These are phyloP conservation scores for Kwoniella sp. DNA, from an alignment of 768 basidiomycete genomes.

Conservation along the genomic window DNA sequence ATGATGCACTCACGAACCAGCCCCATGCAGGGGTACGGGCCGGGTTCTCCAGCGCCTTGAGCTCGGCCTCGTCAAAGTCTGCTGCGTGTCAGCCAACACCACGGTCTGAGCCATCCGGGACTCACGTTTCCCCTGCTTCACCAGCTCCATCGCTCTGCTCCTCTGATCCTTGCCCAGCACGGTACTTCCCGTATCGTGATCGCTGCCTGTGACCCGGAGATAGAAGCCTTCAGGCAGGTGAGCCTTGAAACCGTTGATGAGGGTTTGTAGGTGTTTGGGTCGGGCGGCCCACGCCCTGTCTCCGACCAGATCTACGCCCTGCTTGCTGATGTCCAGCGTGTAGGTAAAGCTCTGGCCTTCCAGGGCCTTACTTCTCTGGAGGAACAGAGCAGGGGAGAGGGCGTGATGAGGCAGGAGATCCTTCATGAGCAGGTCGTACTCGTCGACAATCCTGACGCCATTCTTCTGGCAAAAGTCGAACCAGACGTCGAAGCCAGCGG, in stretches of 20 bases:
- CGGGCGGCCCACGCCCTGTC: constrained; percentile 25
- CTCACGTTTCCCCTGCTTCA: constrained; percentile 42
- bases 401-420: constrained; percentile 46
- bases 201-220: constrained; percentile 43
- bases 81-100: too few relatives aligned
- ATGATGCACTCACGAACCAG: constrained; percentile 43
- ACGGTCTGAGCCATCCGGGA: too few relatives aligned
- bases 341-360: constrained; percentile 35
- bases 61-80: constrained; percentile 44
- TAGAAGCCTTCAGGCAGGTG: constrained; percentile 39
- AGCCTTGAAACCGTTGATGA: constrained; percentile 40
- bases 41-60: constrained; percentile 39
- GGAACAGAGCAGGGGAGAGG: constrained; percentile 31
- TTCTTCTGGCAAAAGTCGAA: constrained; percentile 51
- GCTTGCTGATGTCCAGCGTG: constrained; percentile 31
- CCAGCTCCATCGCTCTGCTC: constrained; percentile 42
- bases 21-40: constrained; percentile 42
- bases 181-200: constrained; percentile 47
- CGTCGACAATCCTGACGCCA: constrained; percentile 42
- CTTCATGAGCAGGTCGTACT: constrained; percentile 45
- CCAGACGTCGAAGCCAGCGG: constrained; percentile 87
- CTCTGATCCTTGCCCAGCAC: constrained; percentile 48
- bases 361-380: constrained; percentile 25
- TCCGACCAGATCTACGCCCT: constrained; percentile 22
- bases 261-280: constrained; percentile 27